Base-by-base conservation (phyloP, 2,329 filamentous ascomycete species). In the Reticulascus tulasneorum region DNA sequence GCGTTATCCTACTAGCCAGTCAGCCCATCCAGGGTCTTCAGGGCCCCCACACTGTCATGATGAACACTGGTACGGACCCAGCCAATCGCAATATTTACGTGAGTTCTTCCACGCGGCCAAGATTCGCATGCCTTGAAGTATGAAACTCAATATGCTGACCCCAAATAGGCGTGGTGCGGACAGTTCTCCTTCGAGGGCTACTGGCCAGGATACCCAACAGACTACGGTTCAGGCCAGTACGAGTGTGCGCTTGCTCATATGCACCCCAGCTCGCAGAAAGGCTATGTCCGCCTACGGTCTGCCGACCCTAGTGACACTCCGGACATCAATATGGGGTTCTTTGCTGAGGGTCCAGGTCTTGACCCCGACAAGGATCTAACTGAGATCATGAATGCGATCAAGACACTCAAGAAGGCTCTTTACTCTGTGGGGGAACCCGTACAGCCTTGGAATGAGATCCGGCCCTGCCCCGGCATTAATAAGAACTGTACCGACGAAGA, bases 291-390 rank as follows among this genome's bases (percentile, higher is more conserved):
- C 4, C 71, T 88, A 5, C 64, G 64, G 11, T 80, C 76, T 0
- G 59, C 72, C 0, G 73, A 86, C 50, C 82, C 83, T 1, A 71
- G 75, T 1, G 81, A 85, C 35, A 62, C 68, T 4, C 83, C 84
- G 0, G 55, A 72, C 7, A 82, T 86, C 46, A 63, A 64, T 32
- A 84, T 80, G 62, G 75, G 78, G 54, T 82, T 71, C 55, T 81
- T 76, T 58, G 66, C 70, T 30, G 62, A 64, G 0, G 73, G 73
- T 13, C n/a, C n/a, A n/a, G n/a, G n/a, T n/a, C n/a, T n/a, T n/a
- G n/a, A n/a, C n/a, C 63, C 67, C 7, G 58, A 57, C 0, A 60
- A 66, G 21, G 68, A 77, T 29, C 50, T 75, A 8, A 69, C 77
- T 29, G 75, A 77, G 1, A 46, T 79, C 10, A 62, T 65, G 20